Evolutionary conservation across 495 filamentous ascomycete species (phyloP).

Genomic region (Aspergillus indologenus): DNA sequence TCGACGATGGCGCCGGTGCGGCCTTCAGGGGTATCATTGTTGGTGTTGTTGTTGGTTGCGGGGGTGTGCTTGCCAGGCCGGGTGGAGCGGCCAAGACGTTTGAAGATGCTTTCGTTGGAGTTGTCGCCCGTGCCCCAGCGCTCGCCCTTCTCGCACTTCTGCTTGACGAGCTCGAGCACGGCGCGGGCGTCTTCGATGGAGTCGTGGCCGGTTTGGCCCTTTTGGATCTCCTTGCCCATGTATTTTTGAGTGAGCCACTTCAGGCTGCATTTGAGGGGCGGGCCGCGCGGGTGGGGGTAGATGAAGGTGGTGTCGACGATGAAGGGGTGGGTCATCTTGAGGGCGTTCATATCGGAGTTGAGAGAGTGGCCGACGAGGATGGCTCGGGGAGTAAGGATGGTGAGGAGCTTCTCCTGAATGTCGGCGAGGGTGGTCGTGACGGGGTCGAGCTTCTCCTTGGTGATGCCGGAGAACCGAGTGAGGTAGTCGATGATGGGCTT

Average conservation of each 20-base stretch:
- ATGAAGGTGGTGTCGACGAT: constrained; percentile 86
- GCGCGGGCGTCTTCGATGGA: constrained; percentile 88
- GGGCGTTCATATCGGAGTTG: constrained; percentile 79
- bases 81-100: constrained; percentile 62
- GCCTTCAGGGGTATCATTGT: constrained; percentile 33
- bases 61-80: constrained; percentile 47
- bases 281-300: constrained; percentile 77
- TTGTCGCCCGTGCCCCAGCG: constrained; percentile 74
- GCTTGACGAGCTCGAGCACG: constrained; percentile 86
- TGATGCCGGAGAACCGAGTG: constrained; percentile 87
- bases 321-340: constrained; percentile 85
- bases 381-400: constrained; percentile 67
- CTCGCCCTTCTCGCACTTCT: constrained; percentile 90
- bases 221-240: constrained; percentile 81
- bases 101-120: constrained; percentile 82
- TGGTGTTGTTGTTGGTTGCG: neutral
- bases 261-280: constrained; percentile 69
- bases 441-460: constrained; percentile 70
- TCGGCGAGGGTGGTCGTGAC: constrained; percentile 81
- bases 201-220: constrained; percentile 75
- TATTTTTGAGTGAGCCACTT: constrained; percentile 82
- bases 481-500: constrained; percentile 85
- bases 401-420: constrained; percentile 73
- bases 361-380: constrained; percentile 91
- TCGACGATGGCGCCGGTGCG: constrained; percentile 82